Conservation (phyloP, 1,284 basidiomycete species). For the Bjerkandera adusta region DNA sequence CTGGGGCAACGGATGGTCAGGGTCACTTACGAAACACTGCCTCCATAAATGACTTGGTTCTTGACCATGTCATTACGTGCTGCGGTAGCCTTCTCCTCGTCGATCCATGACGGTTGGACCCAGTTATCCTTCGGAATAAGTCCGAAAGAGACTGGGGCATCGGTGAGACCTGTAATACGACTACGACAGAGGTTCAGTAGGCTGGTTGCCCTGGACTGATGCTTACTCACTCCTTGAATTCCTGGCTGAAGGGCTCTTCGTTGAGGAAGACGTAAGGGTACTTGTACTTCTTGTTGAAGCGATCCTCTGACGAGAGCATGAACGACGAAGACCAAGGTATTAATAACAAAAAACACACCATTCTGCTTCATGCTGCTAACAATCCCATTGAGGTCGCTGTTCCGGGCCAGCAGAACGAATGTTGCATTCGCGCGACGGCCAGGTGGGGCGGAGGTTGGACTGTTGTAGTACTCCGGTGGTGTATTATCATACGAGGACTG, state of each 20-base stretch:
- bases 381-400: slow-evolving; percentile 75
- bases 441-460: slow-evolving; percentile 33
- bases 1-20: slow-evolving; percentile 25
- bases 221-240: slow-evolving; percentile 65
- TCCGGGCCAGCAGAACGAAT: slow-evolving; percentile 85
- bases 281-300: slow-evolving; percentile 82
- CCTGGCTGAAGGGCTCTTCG: slow-evolving; percentile 74
- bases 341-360: slow-evolving; percentile 22
- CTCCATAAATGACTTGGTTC: slow-evolving; percentile 87
- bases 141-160: slow-evolving; percentile 74
- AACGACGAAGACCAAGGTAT: neutral
- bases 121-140: slow-evolving; percentile 81
- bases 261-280: slow-evolving; percentile 91
- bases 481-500: slow-evolving; percentile 39
- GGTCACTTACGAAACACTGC: too few species aligned
- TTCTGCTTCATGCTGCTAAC: slow-evolving; percentile 74
- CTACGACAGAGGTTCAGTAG: slow-evolving; percentile 34
- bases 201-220: neutral
- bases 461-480: slow-evolving; percentile 58
- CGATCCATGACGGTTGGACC: slow-evolving; percentile 83
- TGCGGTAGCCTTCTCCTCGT: slow-evolving; percentile 73
- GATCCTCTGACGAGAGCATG: slow-evolving; percentile 47
- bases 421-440: slow-evolving; percentile 77
- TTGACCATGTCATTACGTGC: slow-evolving; percentile 77
- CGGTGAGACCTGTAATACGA: slow-evolving; percentile 64